phyloP scores from a whole-genome alignment of 495 filamentous ascomycete species.

The Pseudomonodictys pantanalensis region DNA sequence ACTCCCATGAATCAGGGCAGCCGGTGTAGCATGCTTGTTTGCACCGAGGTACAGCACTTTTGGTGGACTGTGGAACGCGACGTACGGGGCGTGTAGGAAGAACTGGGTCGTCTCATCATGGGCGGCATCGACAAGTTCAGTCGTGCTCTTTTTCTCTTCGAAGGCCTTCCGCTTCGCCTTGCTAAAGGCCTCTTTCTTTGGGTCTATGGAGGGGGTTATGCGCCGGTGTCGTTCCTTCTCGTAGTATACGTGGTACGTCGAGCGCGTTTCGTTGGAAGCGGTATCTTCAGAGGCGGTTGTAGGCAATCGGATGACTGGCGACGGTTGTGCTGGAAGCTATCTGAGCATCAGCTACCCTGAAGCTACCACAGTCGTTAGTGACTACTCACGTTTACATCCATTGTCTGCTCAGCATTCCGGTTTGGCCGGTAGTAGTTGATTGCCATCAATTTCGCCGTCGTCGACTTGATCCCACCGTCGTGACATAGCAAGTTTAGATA shows the following conservation, averaged over 20 bases:
- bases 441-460: too few relatives aligned
- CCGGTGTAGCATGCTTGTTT: conserved; percentile 1
- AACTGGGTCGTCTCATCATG: not conserved
- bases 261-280: not conserved
- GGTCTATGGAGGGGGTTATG: conserved; percentile 5
- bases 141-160: not conserved
- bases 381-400: too few relatives aligned
- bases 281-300: not conserved
- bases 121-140: not conserved
- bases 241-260: conserved; percentile 23
- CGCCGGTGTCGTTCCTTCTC: not conserved
- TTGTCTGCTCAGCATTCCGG: too few relatives aligned
- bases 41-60: conserved; percentile 19
- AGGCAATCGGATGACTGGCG: not conserved
- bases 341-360: too few relatives aligned
- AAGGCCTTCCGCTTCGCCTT: not conserved
- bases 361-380: too few relatives aligned
- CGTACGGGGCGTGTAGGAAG: conserved; percentile 27
- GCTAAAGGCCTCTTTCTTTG: not conserved
- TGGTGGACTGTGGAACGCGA: conserved; percentile 30
- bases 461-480: too few relatives aligned
- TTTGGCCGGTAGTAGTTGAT: too few relatives aligned
- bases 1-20: conserved; percentile 24
- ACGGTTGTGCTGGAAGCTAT: not conserved
- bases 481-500: too few relatives aligned